Evolutionary conservation across 345 rosid genomes (phyloP), one percentile per base, ranked within the genome.

Genomic region (Alliaria petiolata): DNA sequence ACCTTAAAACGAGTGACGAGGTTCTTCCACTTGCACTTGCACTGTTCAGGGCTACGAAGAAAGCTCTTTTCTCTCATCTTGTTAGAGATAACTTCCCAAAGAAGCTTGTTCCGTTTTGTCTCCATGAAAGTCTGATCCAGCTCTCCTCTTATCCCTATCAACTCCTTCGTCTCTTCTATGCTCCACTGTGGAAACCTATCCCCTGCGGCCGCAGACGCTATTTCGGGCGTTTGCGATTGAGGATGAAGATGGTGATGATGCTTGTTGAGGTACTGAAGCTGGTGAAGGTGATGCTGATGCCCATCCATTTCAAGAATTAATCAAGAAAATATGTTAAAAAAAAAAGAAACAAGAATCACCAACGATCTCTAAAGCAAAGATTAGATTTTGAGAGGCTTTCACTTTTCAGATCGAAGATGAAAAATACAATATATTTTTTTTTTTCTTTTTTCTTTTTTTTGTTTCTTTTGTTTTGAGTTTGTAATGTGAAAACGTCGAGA

Each of bases 11-110:
- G 93, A 39, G 99, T 95, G 55, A 91, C 91, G 42, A 95, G 96
- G 77, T 95, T 95, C 67, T 95, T 95, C 99, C 99, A 95, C 83
- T 95, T 95, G 87, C 97, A 95, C 83, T 91, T 95, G 91, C 99
- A 95, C 97, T 95, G 99, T 57, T 91, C 99, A 42, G 96, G 77
- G 78, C 96, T 95, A 20, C 99, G 99, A 81, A 77, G 78, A 53
- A 72, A 91, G 52, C 93, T 95, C 74, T 82, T 85, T 54, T 88
- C 96, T 76, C 82, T 89, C 96, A 95, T 86, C 79, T 76, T 83
- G 8, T 78, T 79, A 38, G 97, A 80, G 67, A 89, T 79, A 46
- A 91, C 87, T 72, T 88, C 96, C 99, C 99, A 95, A 5, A 95
- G 83, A 55, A 83, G 82, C 81, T 95, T 95, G 84, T 95, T 95